phyloP scores from a whole-genome alignment of 2,329 filamentous ascomycete species.

The Tolypocladium capitatum region DNA sequence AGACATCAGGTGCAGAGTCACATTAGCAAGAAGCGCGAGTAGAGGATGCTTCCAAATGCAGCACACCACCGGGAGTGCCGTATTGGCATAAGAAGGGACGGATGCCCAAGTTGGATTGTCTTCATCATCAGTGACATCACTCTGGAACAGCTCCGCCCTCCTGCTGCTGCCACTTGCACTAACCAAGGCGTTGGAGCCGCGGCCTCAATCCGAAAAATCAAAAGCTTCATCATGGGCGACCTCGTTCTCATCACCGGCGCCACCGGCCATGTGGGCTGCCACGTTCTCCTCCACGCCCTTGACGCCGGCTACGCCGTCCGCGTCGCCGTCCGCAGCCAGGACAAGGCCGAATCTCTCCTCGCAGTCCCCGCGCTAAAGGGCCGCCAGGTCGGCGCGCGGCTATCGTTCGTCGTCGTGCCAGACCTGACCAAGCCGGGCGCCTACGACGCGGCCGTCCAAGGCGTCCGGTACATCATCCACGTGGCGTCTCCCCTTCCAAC shows the following conservation, averaged over 20 bases:
- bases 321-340: constrained; percentile 14
- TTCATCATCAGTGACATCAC: not conserved
- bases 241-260: constrained; percentile 15
- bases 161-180: too few relatives aligned
- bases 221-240: not conserved
- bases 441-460: constrained; percentile 26
- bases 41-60: not conserved
- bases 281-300: constrained; percentile 11
- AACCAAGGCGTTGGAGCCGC: not conserved
- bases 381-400: constrained; percentile 2
- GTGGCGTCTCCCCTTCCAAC: constrained; percentile 13
- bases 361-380: constrained; percentile 4
- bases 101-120: not conserved
- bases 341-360: constrained; percentile 2
- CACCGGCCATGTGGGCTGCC: constrained; percentile 17
- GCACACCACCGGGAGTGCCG: not conserved
- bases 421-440: constrained; percentile 22
- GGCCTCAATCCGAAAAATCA: not conserved
- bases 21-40: not conserved
- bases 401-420: constrained; percentile 18
- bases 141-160: not conserved
- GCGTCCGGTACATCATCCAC: constrained; percentile 22
- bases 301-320: constrained; percentile 14
- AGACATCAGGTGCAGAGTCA: too few relatives aligned
- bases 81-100: not conserved